Evolutionary conservation across 768 basidiomycete genomes (phyloP).

Genomic region (Trametopsis cervina): DNA sequence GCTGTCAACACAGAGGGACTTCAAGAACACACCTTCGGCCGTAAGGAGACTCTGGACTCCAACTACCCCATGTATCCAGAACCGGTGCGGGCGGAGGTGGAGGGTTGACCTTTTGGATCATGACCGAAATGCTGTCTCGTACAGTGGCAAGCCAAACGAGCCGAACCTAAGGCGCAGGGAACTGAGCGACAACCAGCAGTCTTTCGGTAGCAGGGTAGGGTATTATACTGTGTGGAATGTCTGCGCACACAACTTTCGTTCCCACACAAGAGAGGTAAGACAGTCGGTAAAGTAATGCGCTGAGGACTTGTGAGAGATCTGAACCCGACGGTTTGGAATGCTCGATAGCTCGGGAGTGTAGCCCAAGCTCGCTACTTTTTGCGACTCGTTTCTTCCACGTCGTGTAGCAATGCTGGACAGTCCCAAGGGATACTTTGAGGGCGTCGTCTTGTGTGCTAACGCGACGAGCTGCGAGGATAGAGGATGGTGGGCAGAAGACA

Average conservation of each 20-base stretch:
- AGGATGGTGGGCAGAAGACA: background rate
- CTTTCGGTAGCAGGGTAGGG: slow-evolving; percentile 3
- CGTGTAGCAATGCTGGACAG: too few species aligned
- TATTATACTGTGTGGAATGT: slow-evolving; percentile 5
- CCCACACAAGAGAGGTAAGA: slow-evolving; percentile 5
- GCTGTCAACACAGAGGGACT: slow-evolving; percentile 3
- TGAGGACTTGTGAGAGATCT: slow-evolving; percentile 8
- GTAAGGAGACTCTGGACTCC: slow-evolving; percentile 28
- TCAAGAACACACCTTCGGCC: slow-evolving; percentile 48
- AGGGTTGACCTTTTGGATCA: slow-evolving; percentile 61
- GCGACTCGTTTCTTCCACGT: too few species aligned
- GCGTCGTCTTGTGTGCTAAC: too few species aligned
- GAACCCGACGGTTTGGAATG: slow-evolving; percentile 14
- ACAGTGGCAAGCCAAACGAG: too few species aligned
- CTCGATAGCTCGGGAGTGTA: too few species aligned
- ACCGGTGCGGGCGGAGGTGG: slow-evolving; percentile 25
- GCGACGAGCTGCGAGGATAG: too few species aligned
- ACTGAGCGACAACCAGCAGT: background rate
- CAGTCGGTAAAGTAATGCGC: slow-evolving; percentile 5
- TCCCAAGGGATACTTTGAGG: too few species aligned
- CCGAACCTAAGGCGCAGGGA: background rate
- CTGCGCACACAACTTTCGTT: slow-evolving; percentile 2
- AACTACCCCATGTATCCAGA: slow-evolving; percentile 65
- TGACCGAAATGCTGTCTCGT: too few species aligned
- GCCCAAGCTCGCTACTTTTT: too few species aligned